Conservation (phyloP, 176 grass and related monocot species). For the Saccharum officinarum region DNA sequence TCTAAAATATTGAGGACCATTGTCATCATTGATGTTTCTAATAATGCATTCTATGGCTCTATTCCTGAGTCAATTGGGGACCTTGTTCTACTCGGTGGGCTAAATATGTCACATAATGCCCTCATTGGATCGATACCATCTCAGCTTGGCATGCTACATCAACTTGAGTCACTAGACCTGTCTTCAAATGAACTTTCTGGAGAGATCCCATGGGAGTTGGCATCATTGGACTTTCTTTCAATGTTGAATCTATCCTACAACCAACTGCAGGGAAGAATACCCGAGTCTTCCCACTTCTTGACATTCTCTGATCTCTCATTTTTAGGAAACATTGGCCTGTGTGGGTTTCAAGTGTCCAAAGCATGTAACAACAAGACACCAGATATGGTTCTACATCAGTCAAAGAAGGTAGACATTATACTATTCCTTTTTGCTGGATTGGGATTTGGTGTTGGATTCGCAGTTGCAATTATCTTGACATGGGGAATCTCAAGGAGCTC, state of each 20-base stretch:
- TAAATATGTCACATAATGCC: constrained; percentile 47
- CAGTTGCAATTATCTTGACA: neutral
- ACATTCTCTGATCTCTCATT: constrained; percentile 16
- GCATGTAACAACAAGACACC: neutral
- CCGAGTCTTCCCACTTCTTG: neutral
- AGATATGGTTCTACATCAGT: neutral
- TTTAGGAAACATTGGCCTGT: neutral
- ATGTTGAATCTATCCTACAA: constrained; percentile 10
- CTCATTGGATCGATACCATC: constrained; percentile 45
- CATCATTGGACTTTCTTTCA: neutral
- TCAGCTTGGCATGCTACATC: neutral
- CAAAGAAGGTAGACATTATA: neutral
- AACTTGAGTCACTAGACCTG: neutral
- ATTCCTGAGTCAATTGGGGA: constrained; percentile 42
- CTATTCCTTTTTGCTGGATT: constrained; percentile 15
- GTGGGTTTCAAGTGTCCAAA: constrained; percentile 9
- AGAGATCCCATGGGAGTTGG: neutral
- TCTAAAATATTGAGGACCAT: constrained; percentile 6
- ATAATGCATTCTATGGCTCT: constrained; percentile 37
- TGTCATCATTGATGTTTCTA: constrained; percentile 7
- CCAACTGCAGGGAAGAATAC: neutral
- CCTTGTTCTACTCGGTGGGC: constrained; percentile 28
- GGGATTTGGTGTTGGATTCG: constrained; percentile 18
- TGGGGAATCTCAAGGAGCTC: neutral
- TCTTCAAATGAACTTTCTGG: constrained; percentile 14